These are phyloP conservation scores for Pythium pyrilobum DNA, from an alignment of 352 stramenopile genomes.

Conservation along the genomic window DNA sequence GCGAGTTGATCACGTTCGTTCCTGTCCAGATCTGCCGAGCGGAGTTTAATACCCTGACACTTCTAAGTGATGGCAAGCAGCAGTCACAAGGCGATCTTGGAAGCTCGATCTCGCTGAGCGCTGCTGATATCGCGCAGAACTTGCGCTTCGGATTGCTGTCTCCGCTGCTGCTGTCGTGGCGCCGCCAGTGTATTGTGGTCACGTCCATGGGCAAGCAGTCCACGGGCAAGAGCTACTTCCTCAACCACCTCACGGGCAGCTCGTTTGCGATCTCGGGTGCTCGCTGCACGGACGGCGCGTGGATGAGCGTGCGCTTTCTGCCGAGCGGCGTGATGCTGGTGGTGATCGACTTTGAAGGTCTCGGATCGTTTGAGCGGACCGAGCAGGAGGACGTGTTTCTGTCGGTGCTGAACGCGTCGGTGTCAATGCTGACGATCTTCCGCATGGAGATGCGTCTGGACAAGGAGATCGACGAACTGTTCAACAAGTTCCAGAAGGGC, in stretches of 20 bases:
- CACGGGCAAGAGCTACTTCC: constrained; percentile 74
- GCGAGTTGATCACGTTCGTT: constrained; percentile 53
- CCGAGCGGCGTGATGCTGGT: constrained; percentile 41
- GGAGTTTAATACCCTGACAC: constrained; percentile 39
- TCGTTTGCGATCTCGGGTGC: constrained; percentile 67
- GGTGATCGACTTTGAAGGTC: constrained; percentile 75
- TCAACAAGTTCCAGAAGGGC: constrained; percentile 64
- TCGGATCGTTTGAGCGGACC: constrained; percentile 65
- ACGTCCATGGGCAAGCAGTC: constrained; percentile 72
- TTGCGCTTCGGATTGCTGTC: constrained; percentile 46
- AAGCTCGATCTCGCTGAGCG: constrained; percentile 19
- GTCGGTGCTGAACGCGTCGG: constrained; percentile 60
- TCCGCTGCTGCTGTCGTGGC: constrained; percentile 34
- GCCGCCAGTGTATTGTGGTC: constrained; percentile 36
- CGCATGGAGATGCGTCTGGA: constrained; percentile 75
- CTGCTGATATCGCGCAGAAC: constrained; percentile 37
- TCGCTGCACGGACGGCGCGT: constrained; percentile 59
- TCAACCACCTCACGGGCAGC: constrained; percentile 69
- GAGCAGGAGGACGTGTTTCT: constrained; percentile 77
- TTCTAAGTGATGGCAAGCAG: constrained; percentile 1
- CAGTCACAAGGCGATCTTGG: background rate
- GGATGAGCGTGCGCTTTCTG: constrained; percentile 51
- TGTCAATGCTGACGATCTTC: constrained; percentile 74
- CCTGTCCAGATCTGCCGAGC: constrained; percentile 70
- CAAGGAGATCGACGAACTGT: constrained; percentile 69